phyloP scores from a whole-genome alignment of 2,329 filamentous ascomycete species.

The Phialocephala subalpina region DNA sequence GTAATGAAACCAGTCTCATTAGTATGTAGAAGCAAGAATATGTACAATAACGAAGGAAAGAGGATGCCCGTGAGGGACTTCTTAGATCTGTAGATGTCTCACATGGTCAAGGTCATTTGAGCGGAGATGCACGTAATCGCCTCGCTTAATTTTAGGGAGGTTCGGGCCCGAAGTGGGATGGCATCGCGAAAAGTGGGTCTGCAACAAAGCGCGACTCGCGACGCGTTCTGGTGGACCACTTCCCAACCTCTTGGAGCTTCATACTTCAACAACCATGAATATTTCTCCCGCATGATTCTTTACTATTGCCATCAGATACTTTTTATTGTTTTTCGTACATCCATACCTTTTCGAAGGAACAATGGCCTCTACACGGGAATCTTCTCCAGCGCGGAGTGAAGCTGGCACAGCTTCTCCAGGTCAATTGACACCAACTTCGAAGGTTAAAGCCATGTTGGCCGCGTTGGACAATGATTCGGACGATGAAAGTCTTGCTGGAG shows the following conservation, averaged over 20 bases:
- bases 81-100: constrained; percentile 14
- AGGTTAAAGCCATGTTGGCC: constrained; percentile 61
- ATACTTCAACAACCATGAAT: constrained; percentile 22
- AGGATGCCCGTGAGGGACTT: not conserved
- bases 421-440: constrained; percentile 59
- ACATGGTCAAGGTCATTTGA: constrained; percentile 17
- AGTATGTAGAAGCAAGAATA: not conserved
- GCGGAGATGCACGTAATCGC: constrained; percentile 8
- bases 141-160: not conserved
- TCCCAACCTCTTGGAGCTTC: constrained; percentile 18
- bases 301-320: constrained; percentile 19
- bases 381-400: constrained; percentile 52
- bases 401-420: constrained; percentile 51
- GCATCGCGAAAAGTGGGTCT: constrained; percentile 1
- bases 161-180: not conserved
- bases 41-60: constrained; percentile 4
- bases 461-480: constrained; percentile 59
- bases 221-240: constrained; percentile 8
- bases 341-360: constrained; percentile 16
- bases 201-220: constrained; percentile 7
- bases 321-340: constrained; percentile 22
- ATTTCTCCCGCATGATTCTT: constrained; percentile 22
- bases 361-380: constrained; percentile 59
- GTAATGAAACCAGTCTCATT: not conserved
- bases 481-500: constrained; percentile 36